These are phyloP conservation scores for Monosporascus sp. DNA, from an alignment of 2,329 filamentous ascomycete genomes.

Conservation along the genomic window DNA sequence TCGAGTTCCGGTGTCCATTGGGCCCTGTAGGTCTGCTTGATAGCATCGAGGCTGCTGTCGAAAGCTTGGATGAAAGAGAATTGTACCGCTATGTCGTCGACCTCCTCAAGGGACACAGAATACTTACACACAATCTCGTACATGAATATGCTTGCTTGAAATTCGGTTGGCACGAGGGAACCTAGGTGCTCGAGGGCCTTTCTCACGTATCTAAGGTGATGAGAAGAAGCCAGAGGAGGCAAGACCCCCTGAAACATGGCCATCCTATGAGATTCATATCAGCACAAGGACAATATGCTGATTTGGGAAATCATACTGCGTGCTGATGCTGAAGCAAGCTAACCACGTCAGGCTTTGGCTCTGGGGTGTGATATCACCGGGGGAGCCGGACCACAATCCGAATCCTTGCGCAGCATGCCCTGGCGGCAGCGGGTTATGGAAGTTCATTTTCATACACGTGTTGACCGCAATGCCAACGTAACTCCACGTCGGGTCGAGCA, in stretches of 20 bases:
- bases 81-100: conserved; percentile 3
- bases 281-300: too few species aligned
- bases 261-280: conserved; percentile 3
- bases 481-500: conserved; percentile 5
- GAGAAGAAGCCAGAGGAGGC: conserved; percentile 4
- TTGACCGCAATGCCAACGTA: conserved; percentile 8
- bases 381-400: neutral
- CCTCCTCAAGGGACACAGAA: conserved; percentile 5
- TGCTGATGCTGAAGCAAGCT: conserved; percentile 6
- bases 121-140: conserved; percentile 8
- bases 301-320: conserved; percentile 2
- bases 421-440: neutral
- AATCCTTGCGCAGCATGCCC: neutral
- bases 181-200: conserved; percentile 2
- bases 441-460: conserved; percentile 6
- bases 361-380: neutral
- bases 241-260: conserved; percentile 8
- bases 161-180: neutral
- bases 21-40: conserved; percentile 1
- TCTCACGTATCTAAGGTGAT: conserved; percentile 5
- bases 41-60: conserved; percentile 3
- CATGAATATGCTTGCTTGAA: conserved; percentile 1
- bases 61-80: conserved; percentile 7
- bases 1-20: conserved; percentile 7
- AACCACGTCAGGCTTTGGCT: conserved; percentile 8